Base-by-base conservation (phyloP, 768 basidiomycete species). In the Mycena crocata region DNA sequence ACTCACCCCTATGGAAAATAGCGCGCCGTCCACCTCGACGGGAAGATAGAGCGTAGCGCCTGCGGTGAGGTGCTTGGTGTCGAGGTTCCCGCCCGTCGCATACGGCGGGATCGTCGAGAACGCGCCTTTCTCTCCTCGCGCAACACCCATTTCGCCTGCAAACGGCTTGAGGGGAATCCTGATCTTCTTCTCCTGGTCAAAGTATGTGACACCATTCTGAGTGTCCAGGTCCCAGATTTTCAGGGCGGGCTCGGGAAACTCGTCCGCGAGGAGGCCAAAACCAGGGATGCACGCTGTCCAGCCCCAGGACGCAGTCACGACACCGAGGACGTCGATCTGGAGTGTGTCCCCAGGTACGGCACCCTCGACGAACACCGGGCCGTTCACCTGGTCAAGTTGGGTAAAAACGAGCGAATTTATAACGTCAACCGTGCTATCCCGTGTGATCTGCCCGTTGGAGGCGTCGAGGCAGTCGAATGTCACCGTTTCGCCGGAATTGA, bases 21-120 rank as follows among this genome's bases (percentile, higher is more conserved):
- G 67, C 5, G 85, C 89, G 2, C 89, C 89, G 54, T 87, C 84
- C 0, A 86, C 87, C 69, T 88, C 85, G 14, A 90, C 71, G 0
- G 89, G 89, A 1, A 90, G 77, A 68, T 79, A 90, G 26, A 90
- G 72, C 26, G 84, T 87, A 21, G 88, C 77, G 0, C 88, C 89
- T 21, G 74, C 80, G 4, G 74, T 81, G 40, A 90, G 40, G 74
- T 89, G 85, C 62, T 83, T 85, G 28, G 89, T 89, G 66, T 90
- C 89, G 21, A 90, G 77, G 71, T 90, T 89, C 1, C 89, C 88
- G 2, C 88, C 89, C 0, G 89, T 89, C 34, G 74, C 77, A 67
- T 88, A 89, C 2, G 89, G 89, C 48, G 89, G 89, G 51, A 89
- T 89, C 21, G 87, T 89, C 17, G 88, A 89, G 70, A 83, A 85